These are phyloP conservation scores for Cajanus cajan DNA, from an alignment of 306 rosid genomes.

Conservation along the genomic window DNA sequence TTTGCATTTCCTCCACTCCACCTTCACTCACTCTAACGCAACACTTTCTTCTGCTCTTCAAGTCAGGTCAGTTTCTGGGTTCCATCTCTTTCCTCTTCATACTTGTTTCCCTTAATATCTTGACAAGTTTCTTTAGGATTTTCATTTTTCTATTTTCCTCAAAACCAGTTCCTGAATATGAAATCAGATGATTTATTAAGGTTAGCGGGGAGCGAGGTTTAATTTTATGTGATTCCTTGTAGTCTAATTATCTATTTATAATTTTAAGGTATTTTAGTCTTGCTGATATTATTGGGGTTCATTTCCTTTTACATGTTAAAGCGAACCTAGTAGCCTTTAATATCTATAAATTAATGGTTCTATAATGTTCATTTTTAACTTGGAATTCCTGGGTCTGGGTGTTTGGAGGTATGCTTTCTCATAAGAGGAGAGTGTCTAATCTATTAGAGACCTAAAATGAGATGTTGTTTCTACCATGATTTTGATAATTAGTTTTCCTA, in stretches of 20 bases:
- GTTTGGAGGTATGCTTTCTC: neutral
- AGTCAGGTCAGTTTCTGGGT: conserved; percentile 45
- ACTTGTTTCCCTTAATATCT: conserved; percentile 21
- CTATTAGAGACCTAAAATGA: neutral
- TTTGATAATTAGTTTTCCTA: neutral
- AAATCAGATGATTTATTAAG: neutral
- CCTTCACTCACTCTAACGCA: neutral
- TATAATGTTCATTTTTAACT: neutral
- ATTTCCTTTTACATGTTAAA: neutral
- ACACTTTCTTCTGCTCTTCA: conserved; percentile 15
- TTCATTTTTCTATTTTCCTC: neutral
- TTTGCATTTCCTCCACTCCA: conserved; percentile 6
- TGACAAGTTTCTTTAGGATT: neutral
- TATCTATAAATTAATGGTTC: neutral
- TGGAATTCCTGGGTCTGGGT: neutral
- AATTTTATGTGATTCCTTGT: neutral
- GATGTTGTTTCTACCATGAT: neutral
- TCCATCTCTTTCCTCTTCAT: conserved; percentile 14
- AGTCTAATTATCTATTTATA: neutral
- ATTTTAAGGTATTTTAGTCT: neutral
- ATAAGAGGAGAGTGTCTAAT: neutral
- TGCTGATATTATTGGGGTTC: neutral
- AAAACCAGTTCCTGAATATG: neutral
- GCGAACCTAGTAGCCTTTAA: neutral
- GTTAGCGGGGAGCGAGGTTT: neutral